phyloP scores from a whole-genome alignment of 257 asterid species.

The Salvia miltiorrhiza region DNA sequence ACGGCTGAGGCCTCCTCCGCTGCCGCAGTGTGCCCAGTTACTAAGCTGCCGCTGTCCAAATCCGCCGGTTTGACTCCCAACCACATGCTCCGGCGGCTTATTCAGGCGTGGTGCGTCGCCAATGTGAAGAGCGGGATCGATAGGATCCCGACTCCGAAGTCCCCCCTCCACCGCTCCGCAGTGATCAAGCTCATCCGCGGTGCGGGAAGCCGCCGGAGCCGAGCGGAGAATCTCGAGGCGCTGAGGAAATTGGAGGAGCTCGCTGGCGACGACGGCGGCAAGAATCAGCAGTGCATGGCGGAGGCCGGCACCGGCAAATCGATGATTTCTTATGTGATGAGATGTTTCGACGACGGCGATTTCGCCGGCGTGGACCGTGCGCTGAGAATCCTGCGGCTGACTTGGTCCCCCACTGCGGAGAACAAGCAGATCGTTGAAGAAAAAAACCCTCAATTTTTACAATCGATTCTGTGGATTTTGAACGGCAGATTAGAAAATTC shows the following conservation, averaged over 20 bases:
- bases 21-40: slow-evolving; percentile 53
- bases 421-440: slow-evolving; percentile 40
- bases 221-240: slow-evolving; percentile 11
- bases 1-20: slow-evolving; percentile 17
- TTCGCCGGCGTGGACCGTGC: slow-evolving; percentile 46
- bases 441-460: slow-evolving; percentile 33
- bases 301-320: slow-evolving; percentile 58
- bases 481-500: slow-evolving; percentile 7
- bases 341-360: slow-evolving; percentile 31
- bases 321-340: slow-evolving; percentile 38
- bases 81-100: slow-evolving; percentile 76
- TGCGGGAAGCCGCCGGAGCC: slow-evolving; percentile 3
- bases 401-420: slow-evolving; percentile 49
- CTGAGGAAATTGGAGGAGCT: slow-evolving; percentile 49
- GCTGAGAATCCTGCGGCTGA: slow-evolving; percentile 40
- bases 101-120: slow-evolving; percentile 77
- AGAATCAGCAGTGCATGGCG: slow-evolving; percentile 48
- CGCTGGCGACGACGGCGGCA: slow-evolving; percentile 47
- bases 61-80: slow-evolving; percentile 72
- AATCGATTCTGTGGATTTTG: slow-evolving; percentile 49
- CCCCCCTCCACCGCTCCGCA: slow-evolving; percentile 39
- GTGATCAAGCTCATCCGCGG: slow-evolving; percentile 53
- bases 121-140: slow-evolving; percentile 63
- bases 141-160: slow-evolving; percentile 73
- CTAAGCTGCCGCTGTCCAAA: slow-evolving; percentile 57